Evolutionary conservation across 768 basidiomycete genomes (phyloP), one percentile per base, ranked within the genome.

Genomic region (Trametes elegans): DNA sequence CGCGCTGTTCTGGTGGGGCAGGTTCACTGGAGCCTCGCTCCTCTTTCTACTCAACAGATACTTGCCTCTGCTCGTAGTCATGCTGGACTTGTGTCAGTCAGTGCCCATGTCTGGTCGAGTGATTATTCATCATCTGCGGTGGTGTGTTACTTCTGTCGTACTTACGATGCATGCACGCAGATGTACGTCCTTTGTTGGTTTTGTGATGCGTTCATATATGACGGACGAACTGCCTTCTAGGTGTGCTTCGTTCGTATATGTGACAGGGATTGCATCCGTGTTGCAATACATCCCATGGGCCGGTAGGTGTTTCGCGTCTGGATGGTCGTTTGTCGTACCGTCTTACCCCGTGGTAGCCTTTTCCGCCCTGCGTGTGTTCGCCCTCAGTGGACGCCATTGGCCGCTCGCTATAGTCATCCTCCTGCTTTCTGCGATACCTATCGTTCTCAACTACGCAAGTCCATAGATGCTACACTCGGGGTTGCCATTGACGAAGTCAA

Each of bases 31-130:
- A 2, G 55, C 59, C 3, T 42, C 59, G 3, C 16, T 47, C 7
- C 32, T 61, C 7, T 57, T 53, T 29, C 7, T 53, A 2, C 23
- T 50, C 16, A 57, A 57, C 21, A 46, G 59, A n/a, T 57, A 57
- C 23, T 14, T 54, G 3, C 45, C 53, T 2, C 19, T 60, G 3
- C 23, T 53, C 6, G n/a, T 18, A 19, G n/a, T 40, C 19, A 18
- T 54, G 14, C 18, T 44, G 18, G 35, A 23, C 14, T 18, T 40
- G 24, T 35, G 41, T 11, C 38, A 32, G 18, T 36, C 19, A 16
- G 19, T 53, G 7, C 34, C n/a, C 6, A 47, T 47, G 45, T 35
- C 45, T 5, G 42, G 26, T 35, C 18, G 27, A n/a, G 51, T 45
- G 34, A 16, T 42, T 26, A 9, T 10, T 16, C n/a, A 18, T 9